These are phyloP conservation scores for Trametes maxima DNA, from an alignment of 768 basidiomycete species.

Conservation along the genomic window DNA sequence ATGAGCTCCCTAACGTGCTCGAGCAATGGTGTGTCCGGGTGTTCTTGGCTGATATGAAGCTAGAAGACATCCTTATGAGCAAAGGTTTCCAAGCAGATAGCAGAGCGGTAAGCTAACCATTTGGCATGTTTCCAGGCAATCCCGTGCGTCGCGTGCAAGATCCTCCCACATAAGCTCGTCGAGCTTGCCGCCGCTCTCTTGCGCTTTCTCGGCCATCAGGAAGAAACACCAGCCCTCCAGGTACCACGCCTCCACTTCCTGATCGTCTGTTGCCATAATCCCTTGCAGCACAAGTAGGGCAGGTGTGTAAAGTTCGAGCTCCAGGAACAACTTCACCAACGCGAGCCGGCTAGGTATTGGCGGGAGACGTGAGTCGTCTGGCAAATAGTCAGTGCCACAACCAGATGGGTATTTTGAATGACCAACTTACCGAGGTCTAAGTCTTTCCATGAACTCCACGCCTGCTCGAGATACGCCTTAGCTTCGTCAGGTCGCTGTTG, in stretches of 20 bases:
- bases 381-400: background rate
- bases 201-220: constrained; percentile 73
- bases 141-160: constrained; percentile 73
- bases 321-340: constrained; percentile 82
- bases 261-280: constrained; percentile 78
- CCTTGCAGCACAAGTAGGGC: constrained; percentile 79
- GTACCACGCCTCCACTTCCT: constrained; percentile 92
- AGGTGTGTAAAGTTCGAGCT: constrained; percentile 67
- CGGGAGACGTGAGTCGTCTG: constrained; percentile 71
- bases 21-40: constrained; percentile 75
- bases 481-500: constrained; percentile 86
- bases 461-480: constrained; percentile 62
- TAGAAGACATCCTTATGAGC: constrained; percentile 32
- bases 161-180: constrained; percentile 71
- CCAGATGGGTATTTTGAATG: background rate
- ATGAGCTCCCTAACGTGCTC: constrained; percentile 79
- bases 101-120: constrained; percentile 48
- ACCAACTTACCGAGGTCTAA: constrained; percentile 52
- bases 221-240: constrained; percentile 95
- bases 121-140: constrained; percentile 83
- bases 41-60: constrained; percentile 71
- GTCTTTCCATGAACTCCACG: constrained; percentile 72
- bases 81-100: background rate
- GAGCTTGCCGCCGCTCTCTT: constrained; percentile 50
- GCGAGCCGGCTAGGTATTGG: constrained; percentile 70